A percentile compares a stretch with the other conserved stretches of the same genome.
Conservation (phyloP, 306 rosid species). For the Cajanus cajan region DNA sequence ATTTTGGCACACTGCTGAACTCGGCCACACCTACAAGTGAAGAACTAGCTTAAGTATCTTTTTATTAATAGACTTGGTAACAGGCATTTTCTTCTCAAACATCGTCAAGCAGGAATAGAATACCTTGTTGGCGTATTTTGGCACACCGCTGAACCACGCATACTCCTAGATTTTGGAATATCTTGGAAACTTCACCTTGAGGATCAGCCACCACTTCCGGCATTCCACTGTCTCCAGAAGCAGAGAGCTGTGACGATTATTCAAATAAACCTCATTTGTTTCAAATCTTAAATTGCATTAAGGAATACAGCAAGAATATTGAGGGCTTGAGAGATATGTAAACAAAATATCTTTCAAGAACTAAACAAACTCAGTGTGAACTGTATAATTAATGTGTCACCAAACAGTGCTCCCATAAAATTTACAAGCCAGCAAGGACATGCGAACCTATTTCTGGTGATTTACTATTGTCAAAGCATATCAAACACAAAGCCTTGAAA, state of each 20-base stretch:
- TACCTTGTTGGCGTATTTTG: conserved; percentile 98
- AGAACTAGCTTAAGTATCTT: neutral
- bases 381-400: neutral
- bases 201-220: conserved; percentile 97
- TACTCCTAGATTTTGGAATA: conserved; percentile 83
- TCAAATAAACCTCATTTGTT: conserved; percentile 12
- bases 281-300: conserved; percentile 22
- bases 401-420: conserved; percentile 2
- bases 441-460: neutral
- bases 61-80: neutral
- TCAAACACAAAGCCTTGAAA: neutral
- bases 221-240: conserved; percentile 95
- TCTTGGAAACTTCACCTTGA: conserved; percentile 80
- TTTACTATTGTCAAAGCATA: neutral
- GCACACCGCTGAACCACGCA: conserved; percentile 98
- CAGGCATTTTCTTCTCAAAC: conserved; percentile 21
- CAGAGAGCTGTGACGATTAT: conserved; percentile 63
- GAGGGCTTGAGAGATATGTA: neutral
- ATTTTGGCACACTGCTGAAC: conserved; percentile 99
- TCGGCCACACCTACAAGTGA: neutral
- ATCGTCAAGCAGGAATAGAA: conserved; percentile 11
- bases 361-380: neutral
- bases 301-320: neutral
- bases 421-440: conserved; percentile 14
- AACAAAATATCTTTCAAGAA: conserved; percentile 1